Base-by-base conservation (phyloP, 2,329 filamentous ascomycete species). In the Aphanocladium album region DNA sequence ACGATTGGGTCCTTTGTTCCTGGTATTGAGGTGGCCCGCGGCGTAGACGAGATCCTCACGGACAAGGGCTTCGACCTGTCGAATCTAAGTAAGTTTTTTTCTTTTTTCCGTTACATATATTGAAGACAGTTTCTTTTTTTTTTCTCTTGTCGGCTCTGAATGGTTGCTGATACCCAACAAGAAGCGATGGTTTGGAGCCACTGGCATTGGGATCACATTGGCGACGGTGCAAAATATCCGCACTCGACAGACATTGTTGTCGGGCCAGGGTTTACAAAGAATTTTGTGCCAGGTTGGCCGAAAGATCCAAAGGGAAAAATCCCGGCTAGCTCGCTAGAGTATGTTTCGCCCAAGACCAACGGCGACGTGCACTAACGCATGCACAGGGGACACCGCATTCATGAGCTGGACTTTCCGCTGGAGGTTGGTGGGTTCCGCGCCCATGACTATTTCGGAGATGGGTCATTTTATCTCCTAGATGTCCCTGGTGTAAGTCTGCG, bases 151-250 rank as follows among this genome's bases (percentile, higher is more conserved):
- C 30, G 30, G 30, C 30, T n/a, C n/a, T n/a, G 12, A 14, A 6
- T 39, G 11, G 1, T 0, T 14, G 16, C 41, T 56, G 3, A 50
- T 8, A 5, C 3, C 2, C 16, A 16, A 30, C n/a, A 60, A n/a
- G 58, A 49, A 19, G 58, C 58, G 9, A 60, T 60, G 51, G 35
- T 60, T n/a, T 23, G 21, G 68, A 77, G 76, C 60, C 79, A 83
- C 63, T 79, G 74, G 69, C 77, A 80, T 62, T 79, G 73, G 68
- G 82, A 85, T 65, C 83, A 85, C 60, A 78, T 76, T 9, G 83
- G 82, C 0, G 77, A 83, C 59, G 72, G 76, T 0, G 74, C 76
- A 0, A 70, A 67, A 0, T 85, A 85, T 53, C 79, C 80, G 0
- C 1, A 64, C 0, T 69, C 64, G 1, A 81, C 80, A 0, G 73